phyloP scores from a whole-genome alignment of 2,329 filamentous ascomycete species.

The Trichoderma gracile region DNA sequence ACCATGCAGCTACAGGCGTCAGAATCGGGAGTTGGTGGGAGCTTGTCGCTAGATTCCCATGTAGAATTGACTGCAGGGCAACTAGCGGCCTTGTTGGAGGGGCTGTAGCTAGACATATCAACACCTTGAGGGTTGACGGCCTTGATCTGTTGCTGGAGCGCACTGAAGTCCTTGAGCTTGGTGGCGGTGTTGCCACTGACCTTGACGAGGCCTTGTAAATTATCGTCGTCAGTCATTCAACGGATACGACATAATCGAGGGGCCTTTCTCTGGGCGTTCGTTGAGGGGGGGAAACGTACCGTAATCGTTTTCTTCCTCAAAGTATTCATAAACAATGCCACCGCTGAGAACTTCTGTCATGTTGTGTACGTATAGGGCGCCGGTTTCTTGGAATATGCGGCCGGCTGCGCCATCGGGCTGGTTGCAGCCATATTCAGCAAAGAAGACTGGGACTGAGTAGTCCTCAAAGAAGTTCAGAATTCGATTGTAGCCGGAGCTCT shows the following conservation, averaged over 20 bases:
- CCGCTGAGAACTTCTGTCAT: conserved; percentile 92
- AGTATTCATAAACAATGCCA: conserved; percentile 99
- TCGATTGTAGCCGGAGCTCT: conserved; percentile 74
- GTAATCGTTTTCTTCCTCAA: conserved; percentile 86
- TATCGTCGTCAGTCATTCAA: conserved; percentile 14
- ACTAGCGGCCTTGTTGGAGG: conserved; percentile 66
- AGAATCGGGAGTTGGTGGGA: conserved; percentile 80
- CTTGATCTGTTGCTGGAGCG: conserved; percentile 69
- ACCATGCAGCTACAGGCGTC: conserved; percentile 86
- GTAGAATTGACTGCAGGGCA: conserved; percentile 67
- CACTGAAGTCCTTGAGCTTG: conserved; percentile 72
- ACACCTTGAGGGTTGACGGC: conserved; percentile 64
- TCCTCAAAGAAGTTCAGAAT: conserved; percentile 83
- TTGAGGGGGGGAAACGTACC: no score
- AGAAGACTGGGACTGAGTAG: conserved; percentile 95
- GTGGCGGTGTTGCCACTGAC: conserved; percentile 59
- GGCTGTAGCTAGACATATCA: conserved; percentile 66
- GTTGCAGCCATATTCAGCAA: conserved; percentile 98
- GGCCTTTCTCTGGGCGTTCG: not conserved
- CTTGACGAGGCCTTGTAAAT: conserved; percentile 61
- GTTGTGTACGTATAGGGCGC: conserved; percentile 71
- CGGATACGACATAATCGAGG: not conserved
- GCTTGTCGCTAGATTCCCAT: conserved; percentile 66
- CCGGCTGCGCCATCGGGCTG: conserved; percentile 57
- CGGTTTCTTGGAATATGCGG: conserved; percentile 83